These are phyloP conservation scores for Chalciporus piperatus DNA, from an alignment of 768 basidiomycete genomes.

Conservation along the genomic window DNA sequence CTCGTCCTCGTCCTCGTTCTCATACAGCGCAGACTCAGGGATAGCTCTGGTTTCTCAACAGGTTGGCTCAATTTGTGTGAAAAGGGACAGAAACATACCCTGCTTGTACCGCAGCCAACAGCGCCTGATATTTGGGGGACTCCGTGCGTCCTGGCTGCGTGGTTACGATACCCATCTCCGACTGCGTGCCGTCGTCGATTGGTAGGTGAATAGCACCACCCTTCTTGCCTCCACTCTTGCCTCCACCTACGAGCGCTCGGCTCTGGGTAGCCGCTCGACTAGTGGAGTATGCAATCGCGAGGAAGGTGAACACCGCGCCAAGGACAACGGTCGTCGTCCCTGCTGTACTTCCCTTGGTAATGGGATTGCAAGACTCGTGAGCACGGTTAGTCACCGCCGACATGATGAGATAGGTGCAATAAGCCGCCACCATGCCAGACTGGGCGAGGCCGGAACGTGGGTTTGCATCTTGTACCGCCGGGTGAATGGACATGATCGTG, in stretches of 20 bases:
- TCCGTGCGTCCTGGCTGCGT: constrained; percentile 84
- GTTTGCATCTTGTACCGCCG: constrained; percentile 86
- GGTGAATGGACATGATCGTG: constrained; percentile 81
- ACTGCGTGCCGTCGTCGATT: constrained; percentile 51
- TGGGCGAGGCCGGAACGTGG: constrained; percentile 94
- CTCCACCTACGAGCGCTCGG: constrained; percentile 79
- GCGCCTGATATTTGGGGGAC: constrained; percentile 87
- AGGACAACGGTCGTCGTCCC: constrained; percentile 84
- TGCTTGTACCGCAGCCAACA: constrained; percentile 93
- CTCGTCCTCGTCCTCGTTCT: constrained; percentile 69
- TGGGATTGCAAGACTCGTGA: constrained; percentile 85
- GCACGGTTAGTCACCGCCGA: constrained; percentile 93
- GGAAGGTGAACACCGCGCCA: constrained; percentile 94
- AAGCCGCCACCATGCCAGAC: constrained; percentile 94
- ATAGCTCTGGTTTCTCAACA: constrained; percentile 58
- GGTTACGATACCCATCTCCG: constrained; percentile 74
- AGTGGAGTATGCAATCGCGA: constrained; percentile 97
- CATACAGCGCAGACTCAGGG: constrained; percentile 83
- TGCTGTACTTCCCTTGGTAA: constrained; percentile 66
- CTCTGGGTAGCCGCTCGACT: constrained; percentile 95
- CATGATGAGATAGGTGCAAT: constrained; percentile 93
- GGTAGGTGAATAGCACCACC: constrained; percentile 63
- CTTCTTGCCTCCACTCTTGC: constrained; percentile 64
- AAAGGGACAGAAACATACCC: constrained; percentile 52
- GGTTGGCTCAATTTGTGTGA: neutral